Evolutionary conservation across 148 eudicot genomes (phyloP).

Genomic region (Selenicereus undatus): DNA sequence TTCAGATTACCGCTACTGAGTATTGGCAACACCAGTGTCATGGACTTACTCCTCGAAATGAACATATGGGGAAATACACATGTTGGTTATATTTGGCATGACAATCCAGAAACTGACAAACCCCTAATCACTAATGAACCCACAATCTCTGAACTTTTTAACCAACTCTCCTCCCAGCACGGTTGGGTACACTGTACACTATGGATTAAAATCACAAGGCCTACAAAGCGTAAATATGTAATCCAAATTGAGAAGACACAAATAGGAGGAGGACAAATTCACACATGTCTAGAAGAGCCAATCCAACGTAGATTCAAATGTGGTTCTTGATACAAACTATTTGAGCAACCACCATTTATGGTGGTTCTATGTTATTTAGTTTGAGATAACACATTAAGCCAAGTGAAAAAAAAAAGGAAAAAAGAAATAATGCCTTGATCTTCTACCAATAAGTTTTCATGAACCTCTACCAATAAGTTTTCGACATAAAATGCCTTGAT

Average conservation of each 20-base stretch:
- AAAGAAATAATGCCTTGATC: no score
- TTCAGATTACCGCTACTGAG: background rate
- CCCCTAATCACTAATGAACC: background rate
- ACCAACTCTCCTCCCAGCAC: background rate
- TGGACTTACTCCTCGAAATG: background rate
- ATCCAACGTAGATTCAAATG: no score
- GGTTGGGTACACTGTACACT: background rate
- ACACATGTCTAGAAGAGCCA: no score
- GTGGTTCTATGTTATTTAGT: background rate
- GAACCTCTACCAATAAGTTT: background rate
- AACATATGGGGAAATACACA: background rate
- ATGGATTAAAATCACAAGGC: background rate
- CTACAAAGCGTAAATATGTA: background rate
- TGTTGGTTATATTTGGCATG: background rate
- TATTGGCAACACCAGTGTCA: background rate
- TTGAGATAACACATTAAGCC: no score
- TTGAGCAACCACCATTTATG: background rate
- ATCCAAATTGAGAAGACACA: background rate
- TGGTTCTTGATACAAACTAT: background rate
- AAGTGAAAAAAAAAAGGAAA: no score
- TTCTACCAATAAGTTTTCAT: no score
- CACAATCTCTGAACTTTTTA: background rate
- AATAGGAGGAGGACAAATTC: background rate
- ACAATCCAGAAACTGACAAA: no score
- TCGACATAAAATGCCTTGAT: background rate